phyloP scores from a whole-genome alignment of 2,329 filamentous ascomycete species.

The Arthrobotrys sinensis region DNA sequence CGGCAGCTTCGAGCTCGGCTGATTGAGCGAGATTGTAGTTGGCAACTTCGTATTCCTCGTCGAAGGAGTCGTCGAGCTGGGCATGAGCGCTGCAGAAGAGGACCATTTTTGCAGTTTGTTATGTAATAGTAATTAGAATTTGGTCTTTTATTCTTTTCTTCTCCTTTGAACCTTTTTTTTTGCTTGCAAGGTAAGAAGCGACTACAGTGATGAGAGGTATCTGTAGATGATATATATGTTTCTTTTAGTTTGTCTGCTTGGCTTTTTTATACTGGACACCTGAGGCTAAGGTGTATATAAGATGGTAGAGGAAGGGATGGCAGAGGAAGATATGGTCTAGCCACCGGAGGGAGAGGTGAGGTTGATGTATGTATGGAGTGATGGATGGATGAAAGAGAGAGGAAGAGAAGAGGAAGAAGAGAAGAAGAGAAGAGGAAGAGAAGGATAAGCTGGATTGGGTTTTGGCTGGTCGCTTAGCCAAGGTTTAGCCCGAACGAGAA shows the following conservation, averaged over 20 bases:
- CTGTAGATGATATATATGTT: conserved; percentile 18
- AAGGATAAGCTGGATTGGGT: conserved; percentile 37
- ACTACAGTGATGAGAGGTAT: conserved; percentile 27
- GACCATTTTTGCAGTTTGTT: conserved; percentile 49
- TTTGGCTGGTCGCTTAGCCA: conserved; percentile 40
- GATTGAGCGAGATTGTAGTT: conserved; percentile 60
- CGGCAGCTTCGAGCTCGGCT: conserved; percentile 51
- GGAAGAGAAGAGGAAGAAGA: conserved; percentile 24
- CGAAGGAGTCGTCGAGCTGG: conserved; percentile 61
- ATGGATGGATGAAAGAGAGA: conserved; percentile 1
- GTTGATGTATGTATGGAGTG: conserved; percentile 15
- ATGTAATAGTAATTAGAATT: conserved; percentile 4
- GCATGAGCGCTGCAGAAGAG: conserved; percentile 58
- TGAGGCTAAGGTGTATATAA: conserved; percentile 9
- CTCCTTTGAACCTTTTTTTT: background rate
- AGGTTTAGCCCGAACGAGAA: conserved; percentile 41
- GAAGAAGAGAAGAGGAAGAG: conserved; percentile 35
- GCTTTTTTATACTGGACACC: conserved; percentile 10
- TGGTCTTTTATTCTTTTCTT: background rate
- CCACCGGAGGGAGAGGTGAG: conserved; percentile 17
- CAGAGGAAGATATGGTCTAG: background rate
- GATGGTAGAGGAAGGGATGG: conserved; percentile 8
- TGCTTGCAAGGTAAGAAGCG: conserved; percentile 19
- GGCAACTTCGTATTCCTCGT: conserved; percentile 59
- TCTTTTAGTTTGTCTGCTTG: conserved; percentile 16